Evolutionary conservation across 164 flowering plant genomes (phyloP).

Genomic region (Liriodendron chinense): DNA sequence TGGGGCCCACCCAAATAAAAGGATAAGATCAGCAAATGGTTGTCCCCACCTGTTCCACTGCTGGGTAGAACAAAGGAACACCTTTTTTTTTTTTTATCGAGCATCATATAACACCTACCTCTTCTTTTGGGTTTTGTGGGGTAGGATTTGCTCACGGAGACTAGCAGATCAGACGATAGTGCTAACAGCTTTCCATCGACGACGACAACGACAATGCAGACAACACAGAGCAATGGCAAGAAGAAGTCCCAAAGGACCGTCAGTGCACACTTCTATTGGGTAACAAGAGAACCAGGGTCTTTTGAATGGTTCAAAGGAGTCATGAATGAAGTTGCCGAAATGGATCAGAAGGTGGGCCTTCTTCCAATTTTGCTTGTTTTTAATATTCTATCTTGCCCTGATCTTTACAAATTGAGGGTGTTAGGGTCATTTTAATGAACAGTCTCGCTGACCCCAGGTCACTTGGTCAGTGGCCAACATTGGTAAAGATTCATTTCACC

Average conservation of each 20-base stretch:
- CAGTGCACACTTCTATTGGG: conserved; percentile 93
- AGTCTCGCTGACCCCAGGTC: no score
- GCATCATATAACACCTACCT: no score
- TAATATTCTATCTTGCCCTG: background rate
- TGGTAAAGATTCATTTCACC: background rate
- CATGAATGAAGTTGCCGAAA: conserved; percentile 91
- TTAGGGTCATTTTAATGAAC: no score
- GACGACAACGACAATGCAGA: background rate
- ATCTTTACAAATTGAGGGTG: background rate
- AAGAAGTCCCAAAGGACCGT: conserved; percentile 56
- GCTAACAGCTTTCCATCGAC: conserved; percentile 56
- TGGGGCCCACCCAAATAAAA: no score
- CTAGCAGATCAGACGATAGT: conserved; percentile 63
- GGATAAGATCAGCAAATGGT: no score
- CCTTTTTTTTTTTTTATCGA: no score
- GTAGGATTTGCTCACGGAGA: conserved; percentile 73
- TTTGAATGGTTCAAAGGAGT: conserved; percentile 99
- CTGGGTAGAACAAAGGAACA: no score
- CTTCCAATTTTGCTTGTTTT: background rate
- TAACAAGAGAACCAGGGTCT: conserved; percentile 92
- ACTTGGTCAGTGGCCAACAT: background rate
- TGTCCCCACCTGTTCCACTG: no score
- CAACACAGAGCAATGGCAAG: conserved; percentile 24
- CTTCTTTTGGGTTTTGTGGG: background rate
- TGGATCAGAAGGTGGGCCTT: conserved; percentile 69